Evolutionary conservation across 202 grass and related monocot genomes (phyloP).

Genomic region (Setaria italica): DNA sequence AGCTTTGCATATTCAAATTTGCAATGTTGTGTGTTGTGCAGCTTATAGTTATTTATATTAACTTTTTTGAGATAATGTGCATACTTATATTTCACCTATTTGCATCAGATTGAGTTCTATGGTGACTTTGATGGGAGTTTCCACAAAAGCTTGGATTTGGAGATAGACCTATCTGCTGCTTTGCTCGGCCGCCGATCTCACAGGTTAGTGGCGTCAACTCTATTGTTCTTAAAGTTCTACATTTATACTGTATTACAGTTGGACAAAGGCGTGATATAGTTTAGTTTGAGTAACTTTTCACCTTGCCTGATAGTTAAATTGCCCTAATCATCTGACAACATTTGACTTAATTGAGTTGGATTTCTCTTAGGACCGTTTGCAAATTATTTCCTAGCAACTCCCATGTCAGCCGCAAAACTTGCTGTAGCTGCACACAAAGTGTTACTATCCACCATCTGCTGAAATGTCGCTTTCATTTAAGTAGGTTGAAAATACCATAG

Average conservation of each 20-base stretch:
- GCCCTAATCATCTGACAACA: not conserved
- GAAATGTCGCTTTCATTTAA: not conserved
- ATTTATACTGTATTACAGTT: constrained; percentile 1
- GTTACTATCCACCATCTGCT: not conserved
- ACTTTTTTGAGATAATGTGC: constrained; percentile 2
- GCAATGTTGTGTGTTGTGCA: too few relatives aligned
- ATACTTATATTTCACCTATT: constrained; percentile 6
- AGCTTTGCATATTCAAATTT: too few relatives aligned
- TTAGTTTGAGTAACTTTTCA: constrained; percentile 13
- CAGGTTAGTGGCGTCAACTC: constrained; percentile 56
- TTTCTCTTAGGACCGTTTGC: not conserved
- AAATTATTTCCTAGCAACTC: not conserved
- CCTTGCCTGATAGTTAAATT: not conserved
- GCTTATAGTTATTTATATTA: not conserved
- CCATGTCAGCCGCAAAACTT: not conserved
- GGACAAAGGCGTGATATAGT: not conserved
- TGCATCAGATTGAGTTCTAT: constrained; percentile 88
- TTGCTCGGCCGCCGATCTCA: constrained; percentile 88
- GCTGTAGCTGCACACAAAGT: not conserved
- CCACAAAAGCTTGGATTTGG: constrained; percentile 95
- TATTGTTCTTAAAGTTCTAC: constrained; percentile 5
- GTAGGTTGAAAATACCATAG: not conserved
- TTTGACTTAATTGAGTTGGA: not conserved
- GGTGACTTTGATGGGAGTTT: constrained; percentile 96
- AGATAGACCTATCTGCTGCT: constrained; percentile 93